These are phyloP conservation scores for Auricularia auricula-judae DNA, from an alignment of 768 basidiomycete genomes.

Conservation along the genomic window DNA sequence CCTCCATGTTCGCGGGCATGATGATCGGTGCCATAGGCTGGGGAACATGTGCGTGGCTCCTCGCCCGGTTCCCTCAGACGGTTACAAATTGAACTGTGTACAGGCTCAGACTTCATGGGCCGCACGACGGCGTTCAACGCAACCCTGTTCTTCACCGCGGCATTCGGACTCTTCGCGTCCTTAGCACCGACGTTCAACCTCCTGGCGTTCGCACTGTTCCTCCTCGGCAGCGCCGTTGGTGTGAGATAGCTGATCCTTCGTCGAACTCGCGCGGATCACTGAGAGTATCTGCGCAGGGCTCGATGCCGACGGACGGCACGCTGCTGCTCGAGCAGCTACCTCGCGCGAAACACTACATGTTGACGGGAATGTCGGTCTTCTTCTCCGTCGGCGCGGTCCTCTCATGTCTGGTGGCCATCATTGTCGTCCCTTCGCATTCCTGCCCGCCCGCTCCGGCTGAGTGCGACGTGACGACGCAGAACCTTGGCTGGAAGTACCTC, in stretches of 20 bases:
- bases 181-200: constrained; percentile 55
- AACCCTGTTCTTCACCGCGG: constrained; percentile 79
- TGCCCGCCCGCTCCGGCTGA: constrained; percentile 33
- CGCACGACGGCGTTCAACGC: constrained; percentile 85
- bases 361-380: constrained; percentile 89
- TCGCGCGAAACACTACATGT: constrained; percentile 79
- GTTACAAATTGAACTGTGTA: constrained; percentile 1
- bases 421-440: constrained; percentile 68
- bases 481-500: constrained; percentile 85
- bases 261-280: not conserved
- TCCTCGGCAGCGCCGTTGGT: constrained; percentile 88
- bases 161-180: constrained; percentile 78
- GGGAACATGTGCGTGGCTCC: constrained; percentile 61
- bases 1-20: constrained; percentile 93
- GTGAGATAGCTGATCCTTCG: constrained; percentile 32
- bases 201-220: constrained; percentile 71
- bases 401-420: constrained; percentile 66
- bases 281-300: constrained; percentile 41
- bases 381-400: constrained; percentile 90
- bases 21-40: constrained; percentile 89
- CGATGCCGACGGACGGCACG: constrained; percentile 96
- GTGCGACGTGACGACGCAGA: constrained; percentile 60
- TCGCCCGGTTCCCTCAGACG: not conserved
- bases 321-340: constrained; percentile 90
- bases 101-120: constrained; percentile 80